A percentile compares a stretch with the other conserved stretches of the same genome.
Conservation (phyloP, 106 monocot genomes). For the Phalaenopsis equestris region DNA sequence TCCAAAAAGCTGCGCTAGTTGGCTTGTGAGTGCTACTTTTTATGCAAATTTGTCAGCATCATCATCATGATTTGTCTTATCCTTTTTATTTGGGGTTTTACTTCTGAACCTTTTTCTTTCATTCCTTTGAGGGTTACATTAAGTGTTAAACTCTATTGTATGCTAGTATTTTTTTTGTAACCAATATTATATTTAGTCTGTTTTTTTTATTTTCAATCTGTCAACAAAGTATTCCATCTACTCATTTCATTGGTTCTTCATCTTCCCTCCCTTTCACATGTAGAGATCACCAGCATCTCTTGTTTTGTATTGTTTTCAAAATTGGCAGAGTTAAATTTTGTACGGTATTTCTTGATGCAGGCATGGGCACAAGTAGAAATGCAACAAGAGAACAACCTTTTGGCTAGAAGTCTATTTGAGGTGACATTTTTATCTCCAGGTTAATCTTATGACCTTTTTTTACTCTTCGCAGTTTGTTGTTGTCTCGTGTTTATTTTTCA, state of each 20-base stretch:
- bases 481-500: not conserved
- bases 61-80: no score
- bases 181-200: not conserved
- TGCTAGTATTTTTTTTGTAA: not conserved
- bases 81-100: not conserved
- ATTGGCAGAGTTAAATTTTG: not conserved
- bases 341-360: constrained; percentile 23
- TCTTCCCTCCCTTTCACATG: not conserved
- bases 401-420: constrained; percentile 80
- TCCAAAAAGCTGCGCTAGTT: constrained; percentile 97
- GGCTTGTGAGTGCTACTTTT: constrained; percentile 70
- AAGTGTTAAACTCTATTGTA: not conserved
- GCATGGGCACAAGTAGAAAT: constrained; percentile 98
- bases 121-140: not conserved
- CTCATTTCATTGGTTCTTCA: not conserved
- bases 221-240: not conserved
- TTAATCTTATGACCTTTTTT: constrained; percentile 14
- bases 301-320: not conserved
- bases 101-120: not conserved
- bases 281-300: not conserved
- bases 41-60: no score
- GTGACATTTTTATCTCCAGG: constrained; percentile 38
- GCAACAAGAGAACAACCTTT: constrained; percentile 60
- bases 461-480: not conserved
- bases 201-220: not conserved